A percentile compares a stretch with the other conserved stretches of the same genome.
These are phyloP conservation scores for Aspergillus alliaceus DNA, from an alignment of 2,329 filamentous ascomycete species.

Conservation along the genomic window DNA sequence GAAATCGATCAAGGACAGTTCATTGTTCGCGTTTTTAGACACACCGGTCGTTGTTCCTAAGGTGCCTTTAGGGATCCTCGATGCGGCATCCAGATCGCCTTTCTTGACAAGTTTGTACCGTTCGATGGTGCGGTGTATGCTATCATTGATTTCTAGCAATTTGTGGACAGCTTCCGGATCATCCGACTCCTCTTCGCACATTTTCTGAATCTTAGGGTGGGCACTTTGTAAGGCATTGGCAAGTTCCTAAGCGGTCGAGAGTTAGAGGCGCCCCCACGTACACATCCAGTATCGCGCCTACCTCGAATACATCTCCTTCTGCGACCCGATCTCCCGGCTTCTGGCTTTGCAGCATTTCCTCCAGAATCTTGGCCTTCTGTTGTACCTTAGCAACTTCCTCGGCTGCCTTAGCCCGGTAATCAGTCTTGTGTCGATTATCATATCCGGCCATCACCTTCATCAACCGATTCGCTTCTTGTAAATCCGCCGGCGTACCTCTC, in stretches of 20 bases:
- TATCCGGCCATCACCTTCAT: constrained; percentile 99
- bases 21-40: constrained; percentile 67
- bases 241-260: constrained; percentile 62
- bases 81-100: constrained; percentile 81
- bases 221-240: constrained; percentile 86
- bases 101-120: constrained; percentile 95
- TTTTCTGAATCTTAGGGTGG: constrained; percentile 98
- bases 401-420: constrained; percentile 95
- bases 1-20: constrained; percentile 93
- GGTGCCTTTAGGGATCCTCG: constrained; percentile 79
- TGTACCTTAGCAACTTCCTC: constrained; percentile 94
- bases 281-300: constrained; percentile 23
- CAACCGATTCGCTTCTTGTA: constrained; percentile 93
- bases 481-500: constrained; percentile 83
- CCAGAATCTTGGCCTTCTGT: constrained; percentile 86
- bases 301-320: constrained; percentile 68
- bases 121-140: constrained; percentile 95
- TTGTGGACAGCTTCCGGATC: constrained; percentile 95
- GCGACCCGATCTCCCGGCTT: constrained; percentile 76
- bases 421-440: constrained; percentile 91
- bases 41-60: constrained; percentile 66
- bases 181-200: constrained; percentile 98
- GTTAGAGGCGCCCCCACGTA: background rate
- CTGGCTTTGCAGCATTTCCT: constrained; percentile 88
- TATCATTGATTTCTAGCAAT: constrained; percentile 95